Base-by-base conservation (phyloP, 2,329 filamentous ascomycete species). In the Lecanicillium sp. region DNA sequence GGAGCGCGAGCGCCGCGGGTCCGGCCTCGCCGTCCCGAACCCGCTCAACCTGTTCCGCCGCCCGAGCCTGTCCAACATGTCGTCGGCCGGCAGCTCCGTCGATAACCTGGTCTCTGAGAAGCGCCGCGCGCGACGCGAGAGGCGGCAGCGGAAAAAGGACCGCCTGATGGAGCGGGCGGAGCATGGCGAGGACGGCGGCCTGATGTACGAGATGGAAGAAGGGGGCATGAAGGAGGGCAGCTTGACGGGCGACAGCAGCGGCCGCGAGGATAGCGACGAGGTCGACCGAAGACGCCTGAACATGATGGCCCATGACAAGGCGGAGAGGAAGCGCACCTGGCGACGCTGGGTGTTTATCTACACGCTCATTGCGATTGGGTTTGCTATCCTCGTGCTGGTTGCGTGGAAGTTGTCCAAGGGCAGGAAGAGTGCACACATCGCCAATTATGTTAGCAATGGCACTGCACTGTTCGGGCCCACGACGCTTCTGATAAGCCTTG, bases 161-260 rank as follows among this genome's bases (percentile, higher is more conserved):
- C 66, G 61, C 46, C 57, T 74, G 54, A 60, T 70, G 49, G 64
- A 68, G 40, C 65, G 73, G 37, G 76, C 76, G 4, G 66, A 66
- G 18, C 59, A 78, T 44, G 79, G 79, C 40, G 84, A 87, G 54
- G 78, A 86, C 48, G 81, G 82, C 28, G 77, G 81, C 58, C 66
- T 94, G 52, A 86, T 94, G 81, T 89, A 87, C 58, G 85, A 92
- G 62, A 87, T 90, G 83, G 89, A 96, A 60, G 83, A 88, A 55
- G 87, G 87, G 2, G 75, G 71, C 3, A 73, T 84, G 53, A 78
- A 72, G 44, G 79, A 82, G 34, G 80, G 81, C 39, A 84, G 74
- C 55, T 69, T 67, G 5, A 79, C 77, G 0, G 77, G 76, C 27
- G 71, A 74, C 1, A 80, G 74, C 58, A 79, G 72, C 66, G 65